These are phyloP conservation scores for Murraya paniculata DNA, from an alignment of 345 rosid species.

Conservation along the genomic window DNA sequence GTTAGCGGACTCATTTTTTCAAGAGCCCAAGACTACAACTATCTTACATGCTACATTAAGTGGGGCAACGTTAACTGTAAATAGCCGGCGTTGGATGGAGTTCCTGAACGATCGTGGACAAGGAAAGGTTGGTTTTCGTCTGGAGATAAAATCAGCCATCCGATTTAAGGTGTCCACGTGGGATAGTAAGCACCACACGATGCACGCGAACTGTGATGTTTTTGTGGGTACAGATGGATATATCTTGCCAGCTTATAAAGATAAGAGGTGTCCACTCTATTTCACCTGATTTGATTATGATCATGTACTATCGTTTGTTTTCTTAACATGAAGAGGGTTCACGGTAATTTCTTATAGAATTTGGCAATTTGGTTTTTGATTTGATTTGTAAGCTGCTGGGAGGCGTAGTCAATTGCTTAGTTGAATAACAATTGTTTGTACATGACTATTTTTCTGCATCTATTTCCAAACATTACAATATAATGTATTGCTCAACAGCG, in stretches of 20 bases:
- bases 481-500: no score
- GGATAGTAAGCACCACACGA: conserved; percentile 53
- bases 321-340: neutral
- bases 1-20: conserved; percentile 42
- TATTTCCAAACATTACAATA: neutral
- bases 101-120: conserved; percentile 50
- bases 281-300: conserved; percentile 41
- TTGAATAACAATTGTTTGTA: neutral
- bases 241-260: conserved; percentile 41
- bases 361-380: neutral
- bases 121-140: conserved; percentile 59
- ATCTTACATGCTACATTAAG: conserved; percentile 35
- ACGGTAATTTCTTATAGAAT: neutral
- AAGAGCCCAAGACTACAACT: conserved; percentile 74
- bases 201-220: conserved; percentile 60
- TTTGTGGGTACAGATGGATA: conserved; percentile 65
- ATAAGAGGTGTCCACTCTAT: conserved; percentile 72
- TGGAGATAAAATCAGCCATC: conserved; percentile 52
- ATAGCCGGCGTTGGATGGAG: conserved; percentile 57
- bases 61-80: conserved; percentile 57
- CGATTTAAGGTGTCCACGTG: conserved; percentile 71
- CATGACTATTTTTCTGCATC: neutral
- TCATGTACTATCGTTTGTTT: neutral
- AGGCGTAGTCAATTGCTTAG: neutral
- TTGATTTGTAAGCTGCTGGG: neutral